phyloP scores from a whole-genome alignment of 1,284 basidiomycete species.

The Salmacisia buchloeana region DNA sequence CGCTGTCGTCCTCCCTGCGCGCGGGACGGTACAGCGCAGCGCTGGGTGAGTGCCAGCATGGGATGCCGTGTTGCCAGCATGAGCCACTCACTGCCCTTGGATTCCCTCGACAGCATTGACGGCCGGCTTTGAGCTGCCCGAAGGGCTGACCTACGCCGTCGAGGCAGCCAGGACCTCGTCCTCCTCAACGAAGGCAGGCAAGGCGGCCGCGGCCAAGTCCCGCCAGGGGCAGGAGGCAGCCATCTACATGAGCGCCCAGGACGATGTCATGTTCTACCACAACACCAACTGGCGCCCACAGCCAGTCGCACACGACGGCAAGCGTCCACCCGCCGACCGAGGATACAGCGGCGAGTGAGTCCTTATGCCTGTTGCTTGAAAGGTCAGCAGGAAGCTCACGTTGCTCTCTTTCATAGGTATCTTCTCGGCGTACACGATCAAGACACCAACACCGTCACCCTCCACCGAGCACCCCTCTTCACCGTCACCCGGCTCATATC shows the following conservation, averaged over 20 bases:
- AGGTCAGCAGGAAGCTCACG: too few relatives aligned
- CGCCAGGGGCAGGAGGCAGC: not conserved
- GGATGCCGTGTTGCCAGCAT: not conserved
- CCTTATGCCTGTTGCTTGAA: not conserved
- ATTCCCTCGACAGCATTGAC: not conserved
- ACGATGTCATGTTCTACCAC: conserved; percentile 8
- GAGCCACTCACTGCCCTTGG: not conserved
- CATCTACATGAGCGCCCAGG: not conserved
- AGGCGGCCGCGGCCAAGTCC: not conserved
- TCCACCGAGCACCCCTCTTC: conserved; percentile 41
- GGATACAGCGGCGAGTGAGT: conserved; percentile 6
- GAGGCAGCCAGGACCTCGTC: not conserved
- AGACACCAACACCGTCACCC: conserved; percentile 32
- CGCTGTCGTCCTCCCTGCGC: not conserved
- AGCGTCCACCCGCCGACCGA: not conserved
- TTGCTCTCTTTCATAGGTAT: conserved; percentile 17
- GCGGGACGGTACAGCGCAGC: not conserved
- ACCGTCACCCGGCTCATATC: conserved; percentile 38
- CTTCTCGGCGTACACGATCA: conserved; percentile 46
- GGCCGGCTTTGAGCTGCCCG: not conserved
- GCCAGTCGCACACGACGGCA: not conserved
- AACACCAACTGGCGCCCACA: conserved; percentile 8
- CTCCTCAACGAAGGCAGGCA: not conserved
- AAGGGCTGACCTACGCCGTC: not conserved
- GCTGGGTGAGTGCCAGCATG: not conserved